Base-by-base conservation (phyloP, 257 asterid genomes). In the Leonotis leonurus region DNA sequence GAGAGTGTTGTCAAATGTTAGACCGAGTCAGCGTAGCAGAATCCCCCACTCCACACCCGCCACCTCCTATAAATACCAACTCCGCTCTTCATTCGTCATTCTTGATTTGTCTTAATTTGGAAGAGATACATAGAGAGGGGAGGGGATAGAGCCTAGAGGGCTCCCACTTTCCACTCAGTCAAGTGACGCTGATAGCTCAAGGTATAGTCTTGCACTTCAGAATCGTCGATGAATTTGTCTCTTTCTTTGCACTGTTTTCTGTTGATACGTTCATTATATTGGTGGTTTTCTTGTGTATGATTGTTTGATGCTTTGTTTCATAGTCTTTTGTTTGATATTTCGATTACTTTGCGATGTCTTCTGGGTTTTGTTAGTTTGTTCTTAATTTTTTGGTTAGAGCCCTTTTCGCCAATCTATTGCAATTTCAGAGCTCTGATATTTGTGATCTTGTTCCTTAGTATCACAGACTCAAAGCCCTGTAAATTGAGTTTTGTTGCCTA, bases 11-110 rank as follows among this genome's bases (percentile, higher is more conserved):
- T 6, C 5, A 27, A 27, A 27, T 27, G 6, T 3, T 6, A 27
- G 6, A 27, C 33, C 33, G 37, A 67, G 82, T 83, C 25, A 61
- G 57, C 44, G 40, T 70, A 78, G 48, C 76, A 64, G 32, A 67
- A 8, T 67, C 66, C 69, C 45, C 56, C 64, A n/a, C 26, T 8
- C 8, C 11, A 65, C 25, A 26, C 17, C 51, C 6, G 29, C 26
- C 26, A 2, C 5, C 18, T 57, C 9, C 37, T 74, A 80, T 80
- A 78, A 71, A 76, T 62, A 35, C 24, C 16, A 22, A 63, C 20
- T 50, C 3, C 65, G 8, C 3, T 18, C 0, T 30, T 36, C 53
- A 13, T 29, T 1, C 3, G 5, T n/a, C 62, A 39, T 46, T 68
- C 71, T 48, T 70, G 45, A 56, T n/a, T 63, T n/a, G n/a, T n/a